Evolutionary conservation across 257 asterid genomes (phyloP), one percentile per base, ranked within the genome.

Genomic region (Leptodermis oblonga): DNA sequence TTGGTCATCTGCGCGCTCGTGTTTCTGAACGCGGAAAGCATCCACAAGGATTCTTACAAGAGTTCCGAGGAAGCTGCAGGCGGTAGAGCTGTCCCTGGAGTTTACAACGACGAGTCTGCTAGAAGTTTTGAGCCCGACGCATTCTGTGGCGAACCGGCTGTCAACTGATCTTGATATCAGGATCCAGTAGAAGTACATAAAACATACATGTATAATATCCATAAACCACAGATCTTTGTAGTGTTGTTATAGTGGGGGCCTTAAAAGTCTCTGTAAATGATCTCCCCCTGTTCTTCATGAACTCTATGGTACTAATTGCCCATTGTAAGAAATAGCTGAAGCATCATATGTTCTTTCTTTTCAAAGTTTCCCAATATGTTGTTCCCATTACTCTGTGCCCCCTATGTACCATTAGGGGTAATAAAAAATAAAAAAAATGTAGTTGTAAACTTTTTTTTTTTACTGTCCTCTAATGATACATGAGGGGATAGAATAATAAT

Each of bases 61-160:
- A 65, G 82, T 10, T 63, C 85, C 0, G 73, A 65, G 20, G 92
- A 84, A 53, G 69, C 78, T 23, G 88, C 86, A 33, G 87, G 88
- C 37, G 88, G 87, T 62, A 79, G 92, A 67, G 79, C 95, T 41
- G 80, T 87, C 14, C 87, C 94, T 3, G 86, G 98, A 76, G 96
- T 85, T 68, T 92, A 92, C 86, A 85, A 74, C 25, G 98, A 92
- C 0, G 90, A 89, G 33, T 89, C 98, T 66, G 98, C 96, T 20
- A 82, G 96, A 75, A 70, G 84, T 48, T 89, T 92, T 54, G 98
- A 92, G 83, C 94, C 94, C 7, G 96, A 85, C 72, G 94, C 94
- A 53, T 92, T 92, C 70, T 87, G 95, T 39, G 96, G 98, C 22
- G 96, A 86, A 72, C 70, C 95, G 4, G 79, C 64, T 39, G 3